phyloP scores from a whole-genome alignment of 768 basidiomycete genomes.

The Clitopilus passeckerianus region DNA sequence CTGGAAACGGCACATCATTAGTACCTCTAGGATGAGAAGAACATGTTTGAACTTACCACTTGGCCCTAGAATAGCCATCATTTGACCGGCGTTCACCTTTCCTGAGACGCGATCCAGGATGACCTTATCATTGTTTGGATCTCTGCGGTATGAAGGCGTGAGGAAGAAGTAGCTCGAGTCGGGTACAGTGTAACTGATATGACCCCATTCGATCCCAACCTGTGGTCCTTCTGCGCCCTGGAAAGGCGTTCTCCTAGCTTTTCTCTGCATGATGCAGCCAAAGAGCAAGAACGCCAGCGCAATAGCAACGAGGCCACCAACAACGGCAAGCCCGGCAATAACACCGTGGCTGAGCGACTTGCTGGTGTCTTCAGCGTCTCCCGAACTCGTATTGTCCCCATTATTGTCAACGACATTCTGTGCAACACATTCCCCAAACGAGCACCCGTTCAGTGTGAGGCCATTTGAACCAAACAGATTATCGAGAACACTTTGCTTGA shows the following conservation, averaged over 20 bases:
- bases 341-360: slow-evolving; percentile 72
- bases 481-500: slow-evolving; percentile 69
- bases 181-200: slow-evolving; percentile 62
- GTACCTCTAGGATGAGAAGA: background rate
- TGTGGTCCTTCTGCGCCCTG: slow-evolving; percentile 41
- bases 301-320: slow-evolving; percentile 58
- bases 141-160: slow-evolving; percentile 7
- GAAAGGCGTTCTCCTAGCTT: slow-evolving; percentile 44
- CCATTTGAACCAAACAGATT: slow-evolving; percentile 69
- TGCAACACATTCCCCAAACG: slow-evolving; percentile 84
- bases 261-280: slow-evolving; percentile 58
- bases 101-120: slow-evolving; percentile 73
- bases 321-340: slow-evolving; percentile 85
- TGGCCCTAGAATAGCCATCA: slow-evolving; percentile 91
- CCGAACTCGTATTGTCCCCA: slow-evolving; percentile 26
- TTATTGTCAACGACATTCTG: slow-evolving; percentile 70
- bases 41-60: slow-evolving; percentile 52
- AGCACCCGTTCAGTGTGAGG: slow-evolving; percentile 67
- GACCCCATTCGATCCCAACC: slow-evolving; percentile 62
- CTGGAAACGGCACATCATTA: slow-evolving; percentile 21
- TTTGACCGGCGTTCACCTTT: slow-evolving; percentile 67
- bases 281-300: slow-evolving; percentile 56
- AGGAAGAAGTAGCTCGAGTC: slow-evolving; percentile 11
- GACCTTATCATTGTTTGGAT: slow-evolving; percentile 45
- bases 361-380: slow-evolving; percentile 21